A percentile compares a stretch with the other conserved stretches of the same genome.
Conservation (phyloP, 768 basidiomycete genomes). For the Boletus vinaceobasis region DNA sequence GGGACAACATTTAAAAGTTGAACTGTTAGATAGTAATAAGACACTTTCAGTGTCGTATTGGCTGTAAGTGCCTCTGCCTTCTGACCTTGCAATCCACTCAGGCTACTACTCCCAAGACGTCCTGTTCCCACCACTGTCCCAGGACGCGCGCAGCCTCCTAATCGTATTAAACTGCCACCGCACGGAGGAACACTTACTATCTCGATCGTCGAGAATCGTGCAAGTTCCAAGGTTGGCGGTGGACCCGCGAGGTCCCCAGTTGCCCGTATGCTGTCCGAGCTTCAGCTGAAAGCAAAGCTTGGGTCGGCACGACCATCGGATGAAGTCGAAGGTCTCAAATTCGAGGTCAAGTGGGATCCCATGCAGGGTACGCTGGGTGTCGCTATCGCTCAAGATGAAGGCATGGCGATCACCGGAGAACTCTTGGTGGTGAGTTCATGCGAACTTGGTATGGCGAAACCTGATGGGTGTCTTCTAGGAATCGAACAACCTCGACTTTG, state of each 20-base stretch:
- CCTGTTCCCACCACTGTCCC: conserved; percentile 31
- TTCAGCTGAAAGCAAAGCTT: conserved; percentile 65
- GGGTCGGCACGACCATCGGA: conserved; percentile 59
- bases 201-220: conserved; percentile 57
- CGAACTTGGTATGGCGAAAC: not conserved
- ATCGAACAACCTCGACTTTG: conserved; percentile 69
- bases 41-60: conserved; percentile 79
- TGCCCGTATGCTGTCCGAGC: conserved; percentile 52
- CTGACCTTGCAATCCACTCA: not conserved
- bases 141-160: conserved; percentile 28
- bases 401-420: conserved; percentile 38
- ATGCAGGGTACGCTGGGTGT: conserved; percentile 64
- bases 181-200: conserved; percentile 74
- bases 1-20: conserved; percentile 70
- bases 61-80: conserved; percentile 53
- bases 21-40: conserved; percentile 67
- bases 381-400: conserved; percentile 47
- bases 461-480: conserved; percentile 38
- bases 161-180: conserved; percentile 46
- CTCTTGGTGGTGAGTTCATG: conserved; percentile 54
- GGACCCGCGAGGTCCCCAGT: conserved; percentile 53
- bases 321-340: conserved; percentile 64
- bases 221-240: conserved; percentile 34
- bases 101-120: conserved; percentile 33
- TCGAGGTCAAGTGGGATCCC: conserved; percentile 78